phyloP scores from a whole-genome alignment of 345 rosid species.

The Camelina sativa region DNA sequence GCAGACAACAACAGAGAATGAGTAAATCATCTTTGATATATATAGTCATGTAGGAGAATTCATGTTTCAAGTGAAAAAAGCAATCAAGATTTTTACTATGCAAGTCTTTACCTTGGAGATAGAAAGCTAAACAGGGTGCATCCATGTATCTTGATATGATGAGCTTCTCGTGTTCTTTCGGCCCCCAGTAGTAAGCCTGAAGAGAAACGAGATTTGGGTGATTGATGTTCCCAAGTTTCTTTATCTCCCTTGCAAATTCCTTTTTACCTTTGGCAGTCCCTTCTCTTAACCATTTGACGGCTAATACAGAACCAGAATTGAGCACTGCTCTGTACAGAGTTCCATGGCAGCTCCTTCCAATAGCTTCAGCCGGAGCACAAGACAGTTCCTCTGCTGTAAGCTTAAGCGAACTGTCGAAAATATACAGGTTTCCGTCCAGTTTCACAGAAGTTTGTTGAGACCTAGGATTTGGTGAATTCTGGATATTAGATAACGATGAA shows the following conservation, averaged over 20 bases:
- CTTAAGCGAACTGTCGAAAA: constrained; percentile 62
- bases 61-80: not conserved
- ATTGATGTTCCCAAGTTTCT: constrained; percentile 82
- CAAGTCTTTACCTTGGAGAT: constrained; percentile 71
- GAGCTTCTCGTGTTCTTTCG: constrained; percentile 83
- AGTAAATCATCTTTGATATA: not conserved
- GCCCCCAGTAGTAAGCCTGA: constrained; percentile 88
- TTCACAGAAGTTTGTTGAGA: constrained; percentile 64
- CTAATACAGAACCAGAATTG: constrained; percentile 60
- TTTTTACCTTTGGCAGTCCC: constrained; percentile 82
- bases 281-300: constrained; percentile 85
- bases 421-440: constrained; percentile 73
- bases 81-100: not conserved
- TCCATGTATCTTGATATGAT: constrained; percentile 66
- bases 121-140: constrained; percentile 67
- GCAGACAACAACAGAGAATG: constrained; percentile 47
- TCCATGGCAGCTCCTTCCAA: constrained; percentile 93
- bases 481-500: constrained; percentile 57
- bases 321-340: constrained; percentile 74
- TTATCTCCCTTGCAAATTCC: constrained; percentile 86
- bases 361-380: constrained; percentile 82
- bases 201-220: constrained; percentile 88
- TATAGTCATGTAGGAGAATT: not conserved
- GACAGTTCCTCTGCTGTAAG: constrained; percentile 87
- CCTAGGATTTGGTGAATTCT: constrained; percentile 46